Evolutionary conservation across 2,329 filamentous ascomycete genomes (phyloP), one percentile per base, ranked within the genome.

Genomic region (Penicillium rolfsii): DNA sequence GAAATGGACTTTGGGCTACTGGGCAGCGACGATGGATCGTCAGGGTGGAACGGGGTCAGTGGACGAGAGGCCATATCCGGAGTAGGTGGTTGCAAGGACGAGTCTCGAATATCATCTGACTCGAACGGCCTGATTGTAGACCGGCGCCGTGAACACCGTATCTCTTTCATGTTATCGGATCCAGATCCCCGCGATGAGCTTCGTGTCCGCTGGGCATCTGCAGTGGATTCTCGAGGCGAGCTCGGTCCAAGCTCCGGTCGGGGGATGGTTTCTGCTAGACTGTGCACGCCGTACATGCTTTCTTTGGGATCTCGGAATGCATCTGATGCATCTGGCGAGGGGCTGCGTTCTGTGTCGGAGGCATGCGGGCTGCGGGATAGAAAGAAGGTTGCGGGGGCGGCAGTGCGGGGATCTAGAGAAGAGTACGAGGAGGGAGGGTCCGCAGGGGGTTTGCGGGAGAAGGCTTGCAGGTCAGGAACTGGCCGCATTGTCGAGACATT

Each of bases 1-100:
- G 85, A 87, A 3, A 78, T 77, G 4, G 85, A 87, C 62, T 84
- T 85, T 1, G 86, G 86, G 55, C 85, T 87, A 70, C 83, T 84
- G 2, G 84, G 81, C 40, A 85, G 74, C 11, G 79, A 83, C 2
- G 81, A 82, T 2, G 77, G 76, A 38, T 81, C 81, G 52, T 79
- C 77, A 5, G 82, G 80, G 50, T 81, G 83, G 38, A 83, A 71
- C 45, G 83, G 82, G 8, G 82, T 83, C 30, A 83, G 65, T 5
- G 81, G 79, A 50, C 79, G 79, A 24, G 77, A 79, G 19, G 67
- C 64, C 46, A 67, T 57, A 58, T 72, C 52, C 50, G 70, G 59
- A 33, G 71, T 63, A 52, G 68, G 61, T 28, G 69, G 64, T 58
- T 58, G 67, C 45, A 65, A 50, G 14, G 70, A 60, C 4, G 66